Percentiles rank a stretch among this genome's conserved stretches.
phyloP scores from a whole-genome alignment of 2,329 filamentous ascomycete genomes.

The Pestalotiopsis sp. region DNA sequence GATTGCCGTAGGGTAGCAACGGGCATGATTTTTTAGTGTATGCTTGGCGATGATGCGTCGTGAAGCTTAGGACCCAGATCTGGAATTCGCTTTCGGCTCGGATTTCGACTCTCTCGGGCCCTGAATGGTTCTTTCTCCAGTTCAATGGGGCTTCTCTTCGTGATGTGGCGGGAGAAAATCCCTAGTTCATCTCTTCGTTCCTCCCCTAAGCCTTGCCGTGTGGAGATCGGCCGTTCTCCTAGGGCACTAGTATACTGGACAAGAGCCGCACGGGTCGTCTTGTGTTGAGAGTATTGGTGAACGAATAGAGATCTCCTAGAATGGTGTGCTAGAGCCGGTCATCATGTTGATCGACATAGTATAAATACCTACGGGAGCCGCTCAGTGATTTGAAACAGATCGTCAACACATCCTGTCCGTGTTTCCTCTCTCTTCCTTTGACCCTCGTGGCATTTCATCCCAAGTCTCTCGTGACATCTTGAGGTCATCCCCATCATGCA shows the following conservation, averaged over 20 bases:
- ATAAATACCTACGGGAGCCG: not conserved
- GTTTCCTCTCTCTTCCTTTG: not conserved
- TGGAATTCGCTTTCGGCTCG: not conserved
- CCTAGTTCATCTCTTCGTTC: not conserved
- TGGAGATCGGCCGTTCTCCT: not conserved
- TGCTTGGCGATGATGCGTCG: not conserved
- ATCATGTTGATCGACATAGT: not conserved
- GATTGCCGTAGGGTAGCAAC: not conserved
- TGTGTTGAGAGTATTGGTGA: not conserved
- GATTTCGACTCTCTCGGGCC: not conserved
- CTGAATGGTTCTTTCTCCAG: not conserved
- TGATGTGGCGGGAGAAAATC: not conserved
- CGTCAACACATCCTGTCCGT: not conserved
- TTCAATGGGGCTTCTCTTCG: not conserved
- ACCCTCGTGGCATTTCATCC: not conserved
- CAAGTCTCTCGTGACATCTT: not conserved
- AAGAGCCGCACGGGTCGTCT: not conserved
- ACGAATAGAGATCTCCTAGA: not conserved
- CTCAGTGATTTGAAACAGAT: not conserved
- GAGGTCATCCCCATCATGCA: not conserved
- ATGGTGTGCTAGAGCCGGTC: not conserved
- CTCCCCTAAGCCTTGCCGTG: not conserved
- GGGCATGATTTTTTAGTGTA: not conserved
- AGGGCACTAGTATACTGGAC: not conserved
- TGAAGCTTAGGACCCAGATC: not conserved